Evolutionary conservation across 2,329 filamentous ascomycete genomes (phyloP).

Genomic region (Verruconis gallopava): DNA sequence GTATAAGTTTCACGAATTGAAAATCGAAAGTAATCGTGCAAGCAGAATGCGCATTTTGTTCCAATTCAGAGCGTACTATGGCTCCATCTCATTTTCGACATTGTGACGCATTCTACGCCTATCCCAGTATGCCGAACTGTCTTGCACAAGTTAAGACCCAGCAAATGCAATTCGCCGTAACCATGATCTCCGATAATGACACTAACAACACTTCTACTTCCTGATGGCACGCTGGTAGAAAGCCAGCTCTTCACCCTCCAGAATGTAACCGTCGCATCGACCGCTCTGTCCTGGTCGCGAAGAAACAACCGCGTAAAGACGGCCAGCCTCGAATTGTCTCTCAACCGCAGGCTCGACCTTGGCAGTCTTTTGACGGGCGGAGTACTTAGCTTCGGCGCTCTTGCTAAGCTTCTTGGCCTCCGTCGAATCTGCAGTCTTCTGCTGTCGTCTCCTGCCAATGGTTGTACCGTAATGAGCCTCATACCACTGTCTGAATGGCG

Average conservation of each 20-base stretch:
- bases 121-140: background rate
- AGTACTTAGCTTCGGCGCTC: slow-evolving; percentile 92
- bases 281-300: slow-evolving; percentile 94
- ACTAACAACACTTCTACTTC: slow-evolving; percentile 54
- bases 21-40: no score
- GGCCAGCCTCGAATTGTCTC: slow-evolving; percentile 99
- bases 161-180: slow-evolving; percentile 6
- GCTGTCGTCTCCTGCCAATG: slow-evolving; percentile 83
- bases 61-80: background rate
- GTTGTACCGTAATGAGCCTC: slow-evolving; percentile 96
- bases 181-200: background rate
- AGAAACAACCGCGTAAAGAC: slow-evolving; percentile 85
- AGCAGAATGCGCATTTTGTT: background rate
- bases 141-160: slow-evolving; percentile 3
- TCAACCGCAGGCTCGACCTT: slow-evolving; percentile 90
- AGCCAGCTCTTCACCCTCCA: slow-evolving; percentile 98
- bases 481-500: slow-evolving; percentile 99
- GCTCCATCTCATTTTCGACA: background rate
- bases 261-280: slow-evolving; percentile 90
- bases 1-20: no score
- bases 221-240: slow-evolving; percentile 99
- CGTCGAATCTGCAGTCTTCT: slow-evolving; percentile 54
- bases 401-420: slow-evolving; percentile 86
- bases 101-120: background rate
- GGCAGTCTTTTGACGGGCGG: slow-evolving; percentile 70